These are phyloP conservation scores for Aspergillus quadricinctus DNA, from an alignment of 2,329 filamentous ascomycete genomes.

Conservation along the genomic window DNA sequence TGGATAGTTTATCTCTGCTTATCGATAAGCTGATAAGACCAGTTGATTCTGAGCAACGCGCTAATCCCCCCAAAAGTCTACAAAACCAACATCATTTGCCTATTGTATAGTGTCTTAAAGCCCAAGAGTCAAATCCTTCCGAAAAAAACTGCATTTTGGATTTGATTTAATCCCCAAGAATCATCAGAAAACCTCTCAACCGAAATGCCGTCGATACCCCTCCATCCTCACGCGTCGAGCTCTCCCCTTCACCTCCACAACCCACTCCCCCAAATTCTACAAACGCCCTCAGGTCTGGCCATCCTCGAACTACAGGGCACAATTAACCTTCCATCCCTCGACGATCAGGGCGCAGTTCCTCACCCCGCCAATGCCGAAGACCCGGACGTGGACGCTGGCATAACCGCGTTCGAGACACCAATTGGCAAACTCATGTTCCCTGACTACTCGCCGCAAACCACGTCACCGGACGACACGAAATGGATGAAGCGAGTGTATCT, in stretches of 20 bases:
- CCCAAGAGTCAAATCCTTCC: background rate
- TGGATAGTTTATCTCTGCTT: background rate
- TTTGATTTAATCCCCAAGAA: slow-evolving; percentile 2
- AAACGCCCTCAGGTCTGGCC: slow-evolving; percentile 84
- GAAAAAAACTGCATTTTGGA: background rate
- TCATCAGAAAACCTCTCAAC: background rate
- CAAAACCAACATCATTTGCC: background rate
- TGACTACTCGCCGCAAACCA: slow-evolving; percentile 57
- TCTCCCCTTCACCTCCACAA: slow-evolving; percentile 30
- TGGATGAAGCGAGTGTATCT: slow-evolving; percentile 93
- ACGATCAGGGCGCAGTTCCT: slow-evolving; percentile 10
- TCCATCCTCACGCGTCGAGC: slow-evolving; percentile 27
- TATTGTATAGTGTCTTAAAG: background rate
- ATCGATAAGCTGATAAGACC: background rate
- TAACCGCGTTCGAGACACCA: slow-evolving; percentile 40
- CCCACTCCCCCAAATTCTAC: slow-evolving; percentile 75
- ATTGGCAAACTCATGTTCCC: slow-evolving; percentile 77
- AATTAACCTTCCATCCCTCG: slow-evolving; percentile 64
- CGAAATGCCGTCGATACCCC: slow-evolving; percentile 40
- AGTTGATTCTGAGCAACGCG: background rate
- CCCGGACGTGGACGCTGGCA: slow-evolving; percentile 8
- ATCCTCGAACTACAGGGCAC: slow-evolving; percentile 89
- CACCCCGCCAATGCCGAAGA: slow-evolving; percentile 4
- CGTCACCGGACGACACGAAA: slow-evolving; percentile 50
- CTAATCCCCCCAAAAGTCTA: background rate